Evolutionary conservation across 2,329 filamentous ascomycete genomes (phyloP), one percentile per base, ranked within the genome.

Genomic region (Penicillium sumatraense): DNA sequence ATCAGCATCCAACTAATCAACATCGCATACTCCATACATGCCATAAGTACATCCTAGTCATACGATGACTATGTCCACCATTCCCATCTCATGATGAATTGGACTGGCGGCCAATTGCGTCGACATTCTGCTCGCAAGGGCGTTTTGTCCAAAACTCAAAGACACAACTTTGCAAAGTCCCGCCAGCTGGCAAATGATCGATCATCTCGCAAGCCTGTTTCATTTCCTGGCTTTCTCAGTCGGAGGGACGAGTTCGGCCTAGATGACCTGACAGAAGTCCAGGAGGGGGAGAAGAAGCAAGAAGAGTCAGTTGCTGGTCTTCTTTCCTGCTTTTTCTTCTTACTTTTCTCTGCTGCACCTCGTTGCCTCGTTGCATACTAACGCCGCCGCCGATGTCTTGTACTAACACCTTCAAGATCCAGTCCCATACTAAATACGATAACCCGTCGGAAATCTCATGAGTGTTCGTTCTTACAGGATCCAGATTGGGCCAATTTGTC

Each of bases 81-180:
- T n/a, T n/a, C n/a, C n/a, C n/a, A 31, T 14, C 6, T 31, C 52
- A 47, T 40, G 13, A 79, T 79, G 77, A 78, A 78, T 52, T 78
- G 77, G 76, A 78, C 73, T 21, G 75, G 76, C 51, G 75, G 76
- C 27, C 72, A 71, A 50, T 65, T 79, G 21, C 70, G 71, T 47
- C 75, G 75, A 33, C 71, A 77, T 60, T 73, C 74, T 11, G 69
- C 64, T 53, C 71, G 62, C 33, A 56, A 66, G 38, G 63, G 66
- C 36, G 60, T 59, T 5, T 42, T 64, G 6, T 61, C 63, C 50
- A 68, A 65, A 44, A 53, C 54, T 27, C 68, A 72, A 61, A 73
- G 64, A 53, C 67, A 71, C 38, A 68, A 68, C 33, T 74, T 76
- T 54, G 69, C 67, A 35, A 73, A 68, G 53, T 66, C 66, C 8